Base-by-base conservation (phyloP, 2,329 filamentous ascomycete species). In the Arthroderma uncinatum region DNA sequence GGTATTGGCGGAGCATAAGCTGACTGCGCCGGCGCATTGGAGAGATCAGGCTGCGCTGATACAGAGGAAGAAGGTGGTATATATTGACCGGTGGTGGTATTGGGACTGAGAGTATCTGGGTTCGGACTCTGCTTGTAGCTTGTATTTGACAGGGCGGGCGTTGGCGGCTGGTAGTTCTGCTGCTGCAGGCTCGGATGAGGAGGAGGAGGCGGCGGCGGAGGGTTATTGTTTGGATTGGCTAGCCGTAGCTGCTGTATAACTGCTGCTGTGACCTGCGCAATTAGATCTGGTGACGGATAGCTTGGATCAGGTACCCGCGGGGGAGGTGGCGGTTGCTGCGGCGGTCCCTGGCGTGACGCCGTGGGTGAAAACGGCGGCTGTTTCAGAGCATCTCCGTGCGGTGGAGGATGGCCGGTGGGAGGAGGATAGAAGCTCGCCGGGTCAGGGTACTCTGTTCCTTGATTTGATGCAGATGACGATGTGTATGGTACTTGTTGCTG, bases 1-100 rank as follows among this genome's bases (percentile, higher is more conserved):
- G 80, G 79, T 23, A 79, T 81, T 14, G 80, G 81, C 44, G 80
- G 80, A 34, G 80, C 82, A 64, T 79, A 79, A 48, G 78, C 70
- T 58, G 72, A 30, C 23, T 48, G 23, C 19, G 25, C 3, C 21
- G 44, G 50, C 28, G 50, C 50, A 39, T 53, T 53, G 36, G 28
- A 23, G 19, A 48, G 23, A 7, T 28, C 44, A 48, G 44, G 23
- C n/a, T 48, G 21, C 10, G 21, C 25, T n/a, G 25, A n/a, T 12
- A n/a, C 23, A 48, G 44, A 28, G 12, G 44, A 7, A 5, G 12
- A 21, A 8, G 21, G 25, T 6, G 21, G 44, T 48, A 25, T 53
- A 21, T 54, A 54, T 10, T 23, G 33, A 16, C 55, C 53, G 16
- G 33, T 21, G 2, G 58, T 19, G 2, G 48, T 34, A 16, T 42